Evolutionary conservation across 2,329 filamentous ascomycete species (phyloP).

Genomic region (Fusarium sp.): DNA sequence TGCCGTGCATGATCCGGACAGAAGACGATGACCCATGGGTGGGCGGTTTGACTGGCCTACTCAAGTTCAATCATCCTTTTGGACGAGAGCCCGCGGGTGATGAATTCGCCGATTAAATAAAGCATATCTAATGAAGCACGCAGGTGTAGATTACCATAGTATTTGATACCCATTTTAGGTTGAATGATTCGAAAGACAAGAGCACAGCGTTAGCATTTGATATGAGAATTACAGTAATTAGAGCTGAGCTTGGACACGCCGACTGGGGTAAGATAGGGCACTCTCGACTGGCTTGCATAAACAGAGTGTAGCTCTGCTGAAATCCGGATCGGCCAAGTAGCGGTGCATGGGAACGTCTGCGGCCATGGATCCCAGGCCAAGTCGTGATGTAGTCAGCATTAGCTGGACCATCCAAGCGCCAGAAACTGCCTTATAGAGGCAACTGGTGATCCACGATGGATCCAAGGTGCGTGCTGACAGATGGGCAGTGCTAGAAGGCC

Average conservation of each 20-base stretch:
- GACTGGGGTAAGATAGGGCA: constrained; percentile 5
- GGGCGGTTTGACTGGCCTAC: constrained; percentile 88
- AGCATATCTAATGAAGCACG: not conserved
- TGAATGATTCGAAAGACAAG: constrained; percentile 3
- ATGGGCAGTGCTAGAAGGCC: constrained; percentile 17
- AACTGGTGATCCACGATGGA: constrained; percentile 21
- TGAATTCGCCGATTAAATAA: constrained; percentile 51
- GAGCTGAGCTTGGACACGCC: not conserved
- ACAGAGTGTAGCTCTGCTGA: constrained; percentile 1
- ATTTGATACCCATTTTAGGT: constrained; percentile 39
- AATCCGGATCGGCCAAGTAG: constrained; percentile 25
- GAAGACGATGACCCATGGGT: constrained; percentile 95
- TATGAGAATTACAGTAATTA: not conserved
- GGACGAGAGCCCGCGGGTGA: constrained; percentile 64
- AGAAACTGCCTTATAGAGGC: constrained; percentile 8
- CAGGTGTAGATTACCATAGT: constrained; percentile 9
- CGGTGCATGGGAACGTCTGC: constrained; percentile 2
- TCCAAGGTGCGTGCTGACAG: constrained; percentile 32
- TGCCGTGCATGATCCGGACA: constrained; percentile 88
- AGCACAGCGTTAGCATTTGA: not conserved
- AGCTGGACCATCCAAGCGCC: constrained; percentile 13
- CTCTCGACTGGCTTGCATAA: constrained; percentile 4
- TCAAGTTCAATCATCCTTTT: constrained; percentile 99
- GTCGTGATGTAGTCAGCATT: constrained; percentile 11
- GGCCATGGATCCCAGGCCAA: constrained; percentile 5